Evolutionary conservation across 2,329 filamentous ascomycete genomes (phyloP), one percentile per base, ranked within the genome.

Genomic region (Cytospora piceicola): DNA sequence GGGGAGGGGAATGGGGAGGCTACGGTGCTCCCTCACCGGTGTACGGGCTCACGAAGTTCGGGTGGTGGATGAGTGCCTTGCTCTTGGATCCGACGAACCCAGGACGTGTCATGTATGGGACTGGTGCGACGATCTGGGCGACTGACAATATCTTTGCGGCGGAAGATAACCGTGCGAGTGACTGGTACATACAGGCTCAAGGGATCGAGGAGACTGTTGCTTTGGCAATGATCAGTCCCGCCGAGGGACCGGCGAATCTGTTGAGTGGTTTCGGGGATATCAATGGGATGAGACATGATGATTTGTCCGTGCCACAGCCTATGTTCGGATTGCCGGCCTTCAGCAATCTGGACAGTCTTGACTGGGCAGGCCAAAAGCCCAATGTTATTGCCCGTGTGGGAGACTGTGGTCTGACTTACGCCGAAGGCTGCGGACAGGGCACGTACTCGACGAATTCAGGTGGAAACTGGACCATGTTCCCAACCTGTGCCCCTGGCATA

Each of bases 41-140:
- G 27, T 36, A 52, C 11, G 54, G 61, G 17, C 61, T 63, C 42
- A 52, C 61, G 1, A 63, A 63, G 46, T 52, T 63, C 46, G 61
- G 61, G 6, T 63, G 61, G 61, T 63, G 61, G 61, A 63, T 63
- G 61, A 63, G 54, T 15, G 61, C 61, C 3, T 32, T 63, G 29
- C 61, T 63, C 15, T 24, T 63, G 32, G 61, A 63, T 17, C 61
- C 61, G 9, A 24, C 17, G 12, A 39, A 29, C 2, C 55, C 61
- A 0, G 54, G 61, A 3, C 54, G 56, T n/a, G 54, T 63, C 11
- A 34, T 63, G 39, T 63, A 63, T 42, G 61, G 61, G 15, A 63
- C 61, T 1, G 61, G 61, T 14, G 61, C 61, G 12, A 63, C 61
- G 8, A 58, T 63, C 61, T 63, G 61, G 61, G 17, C 61, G 17